Evolutionary conservation across 2,329 filamentous ascomycete genomes (phyloP), one percentile per base, ranked within the genome.

Genomic region (Exophiala sp.): DNA sequence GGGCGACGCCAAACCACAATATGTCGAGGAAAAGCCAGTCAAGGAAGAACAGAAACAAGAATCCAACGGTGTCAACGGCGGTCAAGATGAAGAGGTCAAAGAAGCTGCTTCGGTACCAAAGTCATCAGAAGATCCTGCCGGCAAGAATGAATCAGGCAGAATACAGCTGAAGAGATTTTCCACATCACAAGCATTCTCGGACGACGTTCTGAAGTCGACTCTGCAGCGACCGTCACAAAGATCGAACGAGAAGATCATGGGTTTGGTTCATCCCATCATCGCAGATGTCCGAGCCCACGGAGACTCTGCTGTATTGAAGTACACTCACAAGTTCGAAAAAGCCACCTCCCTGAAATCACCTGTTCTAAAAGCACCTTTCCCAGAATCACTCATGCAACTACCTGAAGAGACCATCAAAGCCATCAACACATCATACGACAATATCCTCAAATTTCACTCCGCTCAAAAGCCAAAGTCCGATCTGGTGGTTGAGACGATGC

Each of bases 271-370:
- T 34, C 94, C 94, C 1, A 99, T 99, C 65, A 90, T 99, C 66
- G 84, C 92, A 54, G 88, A 91, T 44, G 87, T 99, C 51, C 88
- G 86, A 52, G 79, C 83, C 40, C 84, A 88, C 33, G 94, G 94
- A 49, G 94, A 99, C 72, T 87, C 87, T 65, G 91, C 90, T 2
- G 79, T 99, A 20, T 80, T 99, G 41, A 87, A 88, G 47, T 97
- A 96, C 72, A 97, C 94, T 1, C 91, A 96, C 80, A 96, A 95
- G 71, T 99, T 99, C 64, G 94, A 99, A 69, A 96, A 92, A 75
- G 94, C 92, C 1, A 95, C 89, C 0, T 92, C 89, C 2, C 78
- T 99, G 55, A 94, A 84, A 11, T 92, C 91, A 1, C 90, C 92
- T 0, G 91, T 99, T 11, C 78, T 99, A 59, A 87, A 85, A 66